Evolutionary conservation across 495 filamentous ascomycete species (phyloP), one percentile per base, ranked within the genome.

Genomic region (Penicillium subrubescens): DNA sequence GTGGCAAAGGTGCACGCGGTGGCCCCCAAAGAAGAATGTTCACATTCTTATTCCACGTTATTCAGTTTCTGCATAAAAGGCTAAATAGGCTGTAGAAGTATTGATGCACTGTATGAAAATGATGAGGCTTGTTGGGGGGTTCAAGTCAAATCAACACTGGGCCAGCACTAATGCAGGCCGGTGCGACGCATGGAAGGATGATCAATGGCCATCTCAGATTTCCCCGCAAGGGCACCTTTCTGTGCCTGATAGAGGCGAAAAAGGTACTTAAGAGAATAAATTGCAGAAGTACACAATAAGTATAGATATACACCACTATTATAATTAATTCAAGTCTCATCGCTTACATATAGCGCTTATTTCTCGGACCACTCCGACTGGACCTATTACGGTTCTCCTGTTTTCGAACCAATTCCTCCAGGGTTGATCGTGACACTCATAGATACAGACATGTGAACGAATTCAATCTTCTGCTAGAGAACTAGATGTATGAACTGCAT

Each of bases 161-260:
- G 44, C 44, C 31, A 35, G 53, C 37, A 60, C 57, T 60, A 57
- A 41, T 65, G 63, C 63, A 65, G 57, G 57, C 39, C 31, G 21
- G 37, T 65, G 21, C 50, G 33, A 65, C 50, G 31, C 29, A 39
- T 8, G 21, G 10, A 27, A 15, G 21, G 34, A 3, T 58, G 21
- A 34, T 33, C 53, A 56, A 10, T 58, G 21, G 21, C 19, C 53
- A 56, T 52, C 27, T 58, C 43, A 33, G 21, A 14, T 17, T 21
- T 65, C 63, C 63, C 63, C 63, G 63, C 63, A 60, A 60, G 63
- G 51, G 34, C 27, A 25, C 14, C n/a, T 64, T 15, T 33, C 25
- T 4, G 55, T 33, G 8, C 29, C 52, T 55, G 29, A 31, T 25
- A 51, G 48, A 27, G 46, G 46, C 23, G 21, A 51, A 27, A 12